Conservation (phyloP, 805 yeast genomes). For the Candida ficus region DNA sequence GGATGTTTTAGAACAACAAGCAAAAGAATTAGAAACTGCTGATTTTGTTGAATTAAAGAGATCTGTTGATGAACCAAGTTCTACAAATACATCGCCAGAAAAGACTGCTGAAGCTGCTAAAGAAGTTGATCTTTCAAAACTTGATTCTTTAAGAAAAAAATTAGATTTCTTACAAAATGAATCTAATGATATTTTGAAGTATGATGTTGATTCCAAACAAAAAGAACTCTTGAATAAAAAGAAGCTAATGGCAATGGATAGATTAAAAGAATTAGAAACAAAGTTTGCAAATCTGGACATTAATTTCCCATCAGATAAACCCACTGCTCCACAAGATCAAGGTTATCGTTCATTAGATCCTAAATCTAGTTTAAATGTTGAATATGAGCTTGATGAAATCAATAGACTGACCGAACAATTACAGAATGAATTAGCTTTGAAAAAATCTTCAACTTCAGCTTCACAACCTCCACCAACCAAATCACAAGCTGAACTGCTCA, state of each 20-base stretch:
- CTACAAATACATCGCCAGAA: constrained; percentile 20
- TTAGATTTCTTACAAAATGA: constrained; percentile 62
- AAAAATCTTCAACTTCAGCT: background rate
- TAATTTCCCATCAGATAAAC: constrained; percentile 33
- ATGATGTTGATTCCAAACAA: constrained; percentile 45
- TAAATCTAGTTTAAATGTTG: constrained; percentile 34
- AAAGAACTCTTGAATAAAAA: constrained; percentile 55
- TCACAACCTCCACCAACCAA: constrained; percentile 1
- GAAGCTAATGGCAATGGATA: constrained; percentile 61
- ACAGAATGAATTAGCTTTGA: constrained; percentile 13
- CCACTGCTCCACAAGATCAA: constrained; percentile 12
- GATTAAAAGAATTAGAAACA: constrained; percentile 65
- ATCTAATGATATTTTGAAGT: constrained; percentile 71
- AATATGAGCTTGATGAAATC: constrained; percentile 31
- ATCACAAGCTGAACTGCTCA: constrained; percentile 22
- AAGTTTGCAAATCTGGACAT: constrained; percentile 62
- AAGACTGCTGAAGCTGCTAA: constrained; percentile 29
- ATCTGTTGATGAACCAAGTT: constrained; percentile 15
- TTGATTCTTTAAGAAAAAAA: constrained; percentile 50
- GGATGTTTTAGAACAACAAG: constrained; percentile 82
- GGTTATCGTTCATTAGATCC: constrained; percentile 29
- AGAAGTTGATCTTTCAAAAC: constrained; percentile 50
- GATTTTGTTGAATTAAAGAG: constrained; percentile 56
- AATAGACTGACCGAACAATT: constrained; percentile 21
- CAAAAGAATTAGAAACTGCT: constrained; percentile 79